phyloP scores from a whole-genome alignment of 2,329 filamentous ascomycete genomes.

The Thelonectria blattea region DNA sequence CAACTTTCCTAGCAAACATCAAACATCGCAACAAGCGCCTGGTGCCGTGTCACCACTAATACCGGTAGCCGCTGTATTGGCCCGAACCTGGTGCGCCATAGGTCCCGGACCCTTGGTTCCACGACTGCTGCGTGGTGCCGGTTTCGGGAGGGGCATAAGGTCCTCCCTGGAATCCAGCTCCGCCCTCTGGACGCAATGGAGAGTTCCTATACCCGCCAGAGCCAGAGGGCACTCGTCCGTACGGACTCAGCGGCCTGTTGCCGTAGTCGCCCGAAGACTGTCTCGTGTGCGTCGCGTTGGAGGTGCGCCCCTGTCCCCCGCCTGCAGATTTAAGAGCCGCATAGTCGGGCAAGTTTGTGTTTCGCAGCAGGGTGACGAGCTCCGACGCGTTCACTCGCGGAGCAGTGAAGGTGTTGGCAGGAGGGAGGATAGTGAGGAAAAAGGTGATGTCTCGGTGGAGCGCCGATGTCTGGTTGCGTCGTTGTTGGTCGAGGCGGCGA shows the following conservation, averaged over 20 bases:
- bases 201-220: conserved; percentile 57
- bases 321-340: conserved; percentile 58
- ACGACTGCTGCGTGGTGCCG: conserved; percentile 33
- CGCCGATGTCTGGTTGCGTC: conserved; percentile 67
- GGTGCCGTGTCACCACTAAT: conserved; percentile 27
- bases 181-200: conserved; percentile 55
- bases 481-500: conserved; percentile 80
- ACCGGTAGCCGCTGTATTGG: conserved; percentile 47
- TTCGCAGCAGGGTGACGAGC: conserved; percentile 75
- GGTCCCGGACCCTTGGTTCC: conserved; percentile 39
- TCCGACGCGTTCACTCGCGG: conserved; percentile 72
- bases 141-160: conserved; percentile 41
- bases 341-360: conserved; percentile 69
- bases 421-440: conserved; percentile 75
- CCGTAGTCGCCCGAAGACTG: conserved; percentile 53
- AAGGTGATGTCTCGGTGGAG: conserved; percentile 74
- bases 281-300: conserved; percentile 46
- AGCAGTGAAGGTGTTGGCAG: conserved; percentile 73
- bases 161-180: conserved; percentile 36
- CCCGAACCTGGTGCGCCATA: conserved; percentile 43
- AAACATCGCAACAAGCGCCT: conserved; percentile 5
- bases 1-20: conserved; percentile 13
- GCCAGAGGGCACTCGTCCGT: conserved; percentile 49
- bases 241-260: conserved; percentile 56
- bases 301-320: conserved; percentile 44